Evolutionary conservation across 108 stramenopile species (phyloP).

Genomic region (Bacterosira constricta): DNA sequence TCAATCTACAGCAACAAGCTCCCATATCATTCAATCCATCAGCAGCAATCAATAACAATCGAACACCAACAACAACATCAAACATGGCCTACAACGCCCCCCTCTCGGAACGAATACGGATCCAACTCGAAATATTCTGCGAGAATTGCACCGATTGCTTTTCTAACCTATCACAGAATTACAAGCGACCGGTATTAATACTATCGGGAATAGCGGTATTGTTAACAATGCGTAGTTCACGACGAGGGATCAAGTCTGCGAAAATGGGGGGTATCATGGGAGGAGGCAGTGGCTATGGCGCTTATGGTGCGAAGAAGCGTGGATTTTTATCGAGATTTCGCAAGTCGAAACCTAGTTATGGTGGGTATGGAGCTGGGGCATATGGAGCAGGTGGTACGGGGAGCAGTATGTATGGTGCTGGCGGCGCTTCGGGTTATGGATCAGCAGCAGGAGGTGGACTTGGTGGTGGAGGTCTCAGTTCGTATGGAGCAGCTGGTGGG

Average conservation of each 20-base stretch:
- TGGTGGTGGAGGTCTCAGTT: background rate
- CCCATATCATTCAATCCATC: too few relatives aligned
- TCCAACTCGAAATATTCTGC: conserved; percentile 52
- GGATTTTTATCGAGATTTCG: too few relatives aligned
- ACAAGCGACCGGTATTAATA: conserved; percentile 30
- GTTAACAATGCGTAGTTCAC: conserved; percentile 34
- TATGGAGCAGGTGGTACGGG: conserved; percentile 6
- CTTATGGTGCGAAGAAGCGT: too few relatives aligned
- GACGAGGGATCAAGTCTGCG: conserved; percentile 25
- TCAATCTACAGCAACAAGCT: too few relatives aligned
- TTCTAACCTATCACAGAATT: conserved; percentile 14
- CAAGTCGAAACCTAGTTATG: too few relatives aligned
- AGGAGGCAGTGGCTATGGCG: too few relatives aligned
- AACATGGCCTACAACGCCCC: conserved; percentile 38
- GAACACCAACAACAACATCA: background rate
- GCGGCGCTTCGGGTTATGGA: conserved; percentile 3
- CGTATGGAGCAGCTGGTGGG: conserved; percentile 1
- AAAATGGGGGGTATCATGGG: conserved; percentile 36
- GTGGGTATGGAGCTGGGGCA: conserved; percentile 8
- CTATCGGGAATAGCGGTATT: conserved; percentile 28
- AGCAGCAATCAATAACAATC: background rate
- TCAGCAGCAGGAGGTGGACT: background rate
- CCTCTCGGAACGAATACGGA: conserved; percentile 52
- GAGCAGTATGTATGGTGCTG: conserved; percentile 4
- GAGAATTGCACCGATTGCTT: conserved; percentile 47